These are phyloP conservation scores for Aspergillus nanangensis DNA, from an alignment of 495 filamentous ascomycete species.

Conservation along the genomic window DNA sequence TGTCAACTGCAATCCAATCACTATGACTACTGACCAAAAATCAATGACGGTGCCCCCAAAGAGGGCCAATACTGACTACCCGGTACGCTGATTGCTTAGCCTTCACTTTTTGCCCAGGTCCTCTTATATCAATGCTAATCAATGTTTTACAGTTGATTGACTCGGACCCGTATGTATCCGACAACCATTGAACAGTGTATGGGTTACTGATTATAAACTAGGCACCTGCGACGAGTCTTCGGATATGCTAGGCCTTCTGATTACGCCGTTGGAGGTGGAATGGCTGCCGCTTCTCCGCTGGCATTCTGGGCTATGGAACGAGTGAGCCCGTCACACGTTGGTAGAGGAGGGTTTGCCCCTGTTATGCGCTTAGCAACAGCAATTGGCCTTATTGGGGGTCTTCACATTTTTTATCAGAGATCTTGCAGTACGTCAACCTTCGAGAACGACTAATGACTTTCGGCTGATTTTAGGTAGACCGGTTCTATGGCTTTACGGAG, in stretches of 20 bases:
- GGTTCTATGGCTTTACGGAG: conserved; percentile 92
- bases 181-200: conserved; percentile 3
- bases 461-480: conserved; percentile 33
- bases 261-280: conserved; percentile 63
- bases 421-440: conserved; percentile 53
- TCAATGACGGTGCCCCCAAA: conserved; percentile 70
- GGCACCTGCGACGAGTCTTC: conserved; percentile 85
- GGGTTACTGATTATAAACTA: conserved; percentile 36
- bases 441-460: neutral
- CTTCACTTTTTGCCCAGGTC: neutral
- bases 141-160: conserved; percentile 74
- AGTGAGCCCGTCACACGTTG: conserved; percentile 74
- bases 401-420: conserved; percentile 73
- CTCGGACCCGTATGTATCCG: conserved; percentile 79
- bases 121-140: conserved; percentile 19
- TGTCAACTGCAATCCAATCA: conserved; percentile 13
- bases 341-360: conserved; percentile 71
- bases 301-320: conserved; percentile 75
- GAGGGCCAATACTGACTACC: conserved; percentile 69
- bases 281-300: conserved; percentile 64
- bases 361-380: conserved; percentile 73
- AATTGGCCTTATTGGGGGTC: conserved; percentile 69
- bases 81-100: conserved; percentile 49
- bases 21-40: conserved; percentile 56
- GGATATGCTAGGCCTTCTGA: conserved; percentile 81